Evolutionary conservation across 2,329 filamentous ascomycete genomes (phyloP), one percentile per base, ranked within the genome.

Genomic region (Fusarium sp.): DNA sequence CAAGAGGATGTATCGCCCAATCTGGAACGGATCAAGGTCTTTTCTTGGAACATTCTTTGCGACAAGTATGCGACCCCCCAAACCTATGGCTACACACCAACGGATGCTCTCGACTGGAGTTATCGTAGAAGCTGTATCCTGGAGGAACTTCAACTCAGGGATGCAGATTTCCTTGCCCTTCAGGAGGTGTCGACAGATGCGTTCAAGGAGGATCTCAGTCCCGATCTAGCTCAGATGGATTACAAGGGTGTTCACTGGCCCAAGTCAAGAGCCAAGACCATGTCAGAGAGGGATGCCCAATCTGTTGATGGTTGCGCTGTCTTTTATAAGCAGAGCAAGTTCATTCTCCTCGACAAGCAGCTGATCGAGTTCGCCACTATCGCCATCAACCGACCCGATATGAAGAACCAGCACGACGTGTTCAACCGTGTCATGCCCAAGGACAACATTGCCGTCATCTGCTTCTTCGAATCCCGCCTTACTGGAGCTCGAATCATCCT

Each of bases 391-490:
- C 87, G 96, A 71, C 93, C 94, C 4, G 96, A 98, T 78, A 97
- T 98, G 89, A 98, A 98, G 82, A 93, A 94, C 59, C 93, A 97
- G 76, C 93, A 97, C 77, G 96, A 99, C 76, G 95, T 98, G 60
- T 98, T 97, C 86, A 99, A 99, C 79, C 92, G 96, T 28, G 92
- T 99, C 65, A 98, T 98, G 96, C 94, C 95, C 66, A 93, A 96
- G 82, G 96, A 99, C 84, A 95, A 98, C 78, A 97, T 99, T 79
- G 96, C 92, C 18, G 91, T 97, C 49, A 89, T 97, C 49, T 90
- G 92, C 59, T 97, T 98, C 83, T 89, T 99, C 68, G 96, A 99
- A 80, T 98, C 97, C 75, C 89, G 95, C 40, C 84, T 88, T 65
- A 98, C 95, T 0, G 96, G 96, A n/a, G 90, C 93, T 16, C 90